A percentile compares a stretch with the other conserved stretches of the same genome.
Conservation (phyloP, 2,329 filamentous ascomycete species). For the Colletotrichum karsti region DNA sequence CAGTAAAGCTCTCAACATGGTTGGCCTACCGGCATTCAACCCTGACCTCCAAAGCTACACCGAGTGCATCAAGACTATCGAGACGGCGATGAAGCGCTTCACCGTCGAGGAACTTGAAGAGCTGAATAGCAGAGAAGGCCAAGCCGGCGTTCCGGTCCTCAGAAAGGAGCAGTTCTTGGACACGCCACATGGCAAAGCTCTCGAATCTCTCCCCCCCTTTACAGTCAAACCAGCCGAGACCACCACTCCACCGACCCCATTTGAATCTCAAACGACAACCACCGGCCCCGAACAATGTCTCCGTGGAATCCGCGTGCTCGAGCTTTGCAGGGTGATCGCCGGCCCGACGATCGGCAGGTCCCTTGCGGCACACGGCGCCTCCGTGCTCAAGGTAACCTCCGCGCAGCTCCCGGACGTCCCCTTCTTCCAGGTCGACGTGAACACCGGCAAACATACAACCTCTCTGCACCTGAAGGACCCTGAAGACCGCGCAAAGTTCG, state of each 20-base stretch:
- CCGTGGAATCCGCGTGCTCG: constrained; percentile 71
- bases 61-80: constrained; percentile 62
- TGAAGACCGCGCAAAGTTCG: constrained; percentile 57
- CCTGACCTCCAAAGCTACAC: constrained; percentile 64
- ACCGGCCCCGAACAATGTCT: constrained; percentile 42
- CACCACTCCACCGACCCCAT: constrained; percentile 50
- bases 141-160: constrained; percentile 63
- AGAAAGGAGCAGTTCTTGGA: constrained; percentile 62
- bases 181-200: constrained; percentile 54
- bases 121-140: constrained; percentile 56
- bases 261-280: constrained; percentile 31
- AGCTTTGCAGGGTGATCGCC: constrained; percentile 74
- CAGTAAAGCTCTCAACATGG: constrained; percentile 69
- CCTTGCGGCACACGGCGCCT: constrained; percentile 74
- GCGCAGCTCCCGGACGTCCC: constrained; percentile 68
- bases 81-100: constrained; percentile 59
- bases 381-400: constrained; percentile 72
- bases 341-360: constrained; percentile 72
- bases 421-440: constrained; percentile 72
- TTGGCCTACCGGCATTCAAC: constrained; percentile 67
- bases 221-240: constrained; percentile 53
- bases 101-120: constrained; percentile 59
- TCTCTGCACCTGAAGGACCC: constrained; percentile 64
- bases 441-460: constrained; percentile 69
- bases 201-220: constrained; percentile 45